Percentiles rank a stretch among this genome's conserved stretches.
Evolutionary conservation across 75 land plant species (phyloP).

Genomic region (Cupressus sempervirens): DNA sequence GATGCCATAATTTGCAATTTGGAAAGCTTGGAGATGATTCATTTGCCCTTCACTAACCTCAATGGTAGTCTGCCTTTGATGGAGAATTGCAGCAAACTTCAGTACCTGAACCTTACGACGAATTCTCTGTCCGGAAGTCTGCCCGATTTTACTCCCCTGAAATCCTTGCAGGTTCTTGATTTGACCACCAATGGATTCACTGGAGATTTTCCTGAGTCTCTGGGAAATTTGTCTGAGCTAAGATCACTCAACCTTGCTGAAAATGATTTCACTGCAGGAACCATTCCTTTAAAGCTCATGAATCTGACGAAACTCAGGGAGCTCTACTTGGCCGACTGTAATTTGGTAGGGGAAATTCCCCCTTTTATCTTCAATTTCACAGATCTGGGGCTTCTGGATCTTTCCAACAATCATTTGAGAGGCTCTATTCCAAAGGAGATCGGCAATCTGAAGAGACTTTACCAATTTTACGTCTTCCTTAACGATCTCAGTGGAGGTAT

Average conservation of each 20-base stretch:
- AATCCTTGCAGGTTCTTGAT: constrained; percentile 10
- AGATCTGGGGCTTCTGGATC: constrained; percentile 48
- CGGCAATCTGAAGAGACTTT: constrained; percentile 46
- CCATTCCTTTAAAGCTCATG: constrained; percentile 36
- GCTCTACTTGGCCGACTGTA: constrained; percentile 49
- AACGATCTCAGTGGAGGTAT: constrained; percentile 45
- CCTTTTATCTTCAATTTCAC: constrained; percentile 61
- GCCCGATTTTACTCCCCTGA: constrained; percentile 17
- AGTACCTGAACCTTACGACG: constrained; percentile 24
- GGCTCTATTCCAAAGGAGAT: constrained; percentile 66
- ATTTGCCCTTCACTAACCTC: constrained; percentile 26
- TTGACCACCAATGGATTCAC: constrained; percentile 18
- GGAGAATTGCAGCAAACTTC: constrained; percentile 15
- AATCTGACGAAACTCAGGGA: constrained; percentile 36
- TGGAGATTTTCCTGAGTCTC: constrained; percentile 46
- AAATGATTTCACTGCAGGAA: constrained; percentile 37
- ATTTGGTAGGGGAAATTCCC: constrained; percentile 58
- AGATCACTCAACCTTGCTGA: constrained; percentile 41
- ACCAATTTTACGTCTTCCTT: constrained; percentile 48
- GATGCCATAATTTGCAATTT: constrained; percentile 14
- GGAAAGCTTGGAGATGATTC: constrained; percentile 7
- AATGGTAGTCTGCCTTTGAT: constrained; percentile 22
- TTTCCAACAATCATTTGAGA: constrained; percentile 39
- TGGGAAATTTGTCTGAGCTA: constrained; percentile 44
- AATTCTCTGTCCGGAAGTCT: constrained; percentile 31